phyloP scores from a whole-genome alignment of 352 stramenopile genomes.

The Peronosclerospora sorghi region DNA sequence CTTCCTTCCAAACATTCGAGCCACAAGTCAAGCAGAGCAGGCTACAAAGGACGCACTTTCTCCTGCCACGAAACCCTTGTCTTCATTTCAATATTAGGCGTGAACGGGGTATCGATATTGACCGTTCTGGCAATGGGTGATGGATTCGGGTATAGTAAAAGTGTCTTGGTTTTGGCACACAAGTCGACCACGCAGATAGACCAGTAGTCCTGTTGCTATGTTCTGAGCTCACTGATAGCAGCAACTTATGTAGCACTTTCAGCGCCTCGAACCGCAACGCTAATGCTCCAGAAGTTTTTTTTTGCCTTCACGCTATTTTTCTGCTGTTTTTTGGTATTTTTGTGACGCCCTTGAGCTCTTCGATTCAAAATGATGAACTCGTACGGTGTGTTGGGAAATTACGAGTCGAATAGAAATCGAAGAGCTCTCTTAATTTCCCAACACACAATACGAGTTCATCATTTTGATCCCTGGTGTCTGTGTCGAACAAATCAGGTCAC shows the following conservation, averaged over 20 bases:
- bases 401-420: too few species aligned
- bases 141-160: slow-evolving; percentile 44
- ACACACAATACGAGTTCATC: slow-evolving; percentile 66
- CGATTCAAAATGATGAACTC: slow-evolving; percentile 72
- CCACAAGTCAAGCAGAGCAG: slow-evolving; percentile 61
- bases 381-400: slow-evolving; percentile 61
- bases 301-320: slow-evolving; percentile 13
- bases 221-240: slow-evolving; percentile 34
- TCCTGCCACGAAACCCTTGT: slow-evolving; percentile 47
- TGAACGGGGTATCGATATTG: slow-evolving; percentile 5
- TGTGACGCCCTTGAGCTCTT: background rate
- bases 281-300: slow-evolving; percentile 41
- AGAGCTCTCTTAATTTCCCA: too few species aligned
- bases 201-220: background rate
- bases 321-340: slow-evolving; percentile 8
- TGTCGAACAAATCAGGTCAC: slow-evolving; percentile 48
- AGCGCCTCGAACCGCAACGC: slow-evolving; percentile 48
- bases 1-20: slow-evolving; percentile 56
- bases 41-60: slow-evolving; percentile 47
- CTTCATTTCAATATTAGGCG: slow-evolving; percentile 11
- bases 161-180: slow-evolving; percentile 20
- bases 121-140: slow-evolving; percentile 27
- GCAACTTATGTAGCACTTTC: slow-evolving; percentile 51
- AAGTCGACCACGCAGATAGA: slow-evolving; percentile 3
- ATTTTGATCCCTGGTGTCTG: slow-evolving; percentile 64